Evolutionary conservation across 805 yeast species (phyloP), one percentile per base, ranked within the genome.

Genomic region (Teunomyces panamensis): DNA sequence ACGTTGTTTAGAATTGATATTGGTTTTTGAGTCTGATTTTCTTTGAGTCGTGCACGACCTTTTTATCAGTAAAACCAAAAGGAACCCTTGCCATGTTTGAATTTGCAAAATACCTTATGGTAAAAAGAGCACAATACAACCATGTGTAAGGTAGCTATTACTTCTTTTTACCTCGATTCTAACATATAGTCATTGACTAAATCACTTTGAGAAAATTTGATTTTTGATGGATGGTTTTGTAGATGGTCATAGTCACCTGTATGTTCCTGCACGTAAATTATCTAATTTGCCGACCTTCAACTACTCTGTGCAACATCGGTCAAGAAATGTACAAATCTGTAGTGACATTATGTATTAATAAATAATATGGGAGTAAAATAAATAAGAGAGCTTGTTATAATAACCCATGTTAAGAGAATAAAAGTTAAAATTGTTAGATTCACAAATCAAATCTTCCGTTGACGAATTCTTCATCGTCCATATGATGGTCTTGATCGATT

Each of bases 391-490:
- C 32, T 32, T 20, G 36, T 11, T 17, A 39, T 27, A 35, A 37
- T 37, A 37, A 37, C 41, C 41, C 41, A 37, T 29, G 30, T 35
- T 11, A 37, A 37, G 26, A 37, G 41, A 37, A 37, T 37, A 37
- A 37, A 37, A 37, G 20, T 37, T 20, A 37, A 10, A 37, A 37
- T 37, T 24, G 17, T n/a, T 24, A 13, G 41, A 17, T n/a, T 42
- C 62, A 89, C 56, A 90, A 76, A 65, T 90, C 97, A 62, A 90
- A 89, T 56, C 89, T 86, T 20, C 96, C 96, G 63, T 87, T 89
- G 44, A 89, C 94, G 69, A 87, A 88, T 58, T 86, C 91, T 60
- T 71, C 75, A 50, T 86, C 91, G 55, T 84, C 91, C 74, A 81
- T 80, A 47, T 79, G 81, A 55, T 82, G 83, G 55, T 81, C 77